Evolutionary conservation across 345 rosid species (phyloP).

Genomic region (Eutrema japonicum): DNA sequence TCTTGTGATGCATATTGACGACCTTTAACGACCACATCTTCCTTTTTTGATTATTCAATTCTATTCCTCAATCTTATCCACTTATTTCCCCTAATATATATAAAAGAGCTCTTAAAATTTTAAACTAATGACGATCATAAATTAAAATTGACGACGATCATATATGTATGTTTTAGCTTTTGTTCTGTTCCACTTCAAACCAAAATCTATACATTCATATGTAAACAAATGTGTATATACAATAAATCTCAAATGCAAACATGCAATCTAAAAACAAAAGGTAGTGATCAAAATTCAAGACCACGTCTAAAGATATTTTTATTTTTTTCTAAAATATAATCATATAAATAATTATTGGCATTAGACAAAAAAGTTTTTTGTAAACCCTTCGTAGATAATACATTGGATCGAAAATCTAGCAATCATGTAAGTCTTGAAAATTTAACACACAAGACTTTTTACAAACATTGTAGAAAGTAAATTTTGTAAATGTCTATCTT

Average conservation of each 20-base stretch:
- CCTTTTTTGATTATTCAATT: constrained; percentile 27
- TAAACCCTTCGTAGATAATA: not conserved
- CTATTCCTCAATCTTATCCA: constrained; percentile 29
- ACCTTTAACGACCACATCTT: constrained; percentile 38
- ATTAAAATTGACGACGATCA: constrained; percentile 28
- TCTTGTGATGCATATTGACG: constrained; percentile 26
- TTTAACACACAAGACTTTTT: not conserved
- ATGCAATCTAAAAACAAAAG: constrained; percentile 17
- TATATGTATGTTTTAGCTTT: constrained; percentile 24
- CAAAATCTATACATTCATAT: constrained; percentile 6
- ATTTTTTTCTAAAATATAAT: not conserved
- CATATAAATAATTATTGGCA: not conserved
- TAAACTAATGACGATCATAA: constrained; percentile 24
- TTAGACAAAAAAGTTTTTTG: not conserved
- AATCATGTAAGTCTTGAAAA: not conserved
- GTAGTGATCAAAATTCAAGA: constrained; percentile 12
- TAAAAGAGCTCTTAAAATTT: not conserved
- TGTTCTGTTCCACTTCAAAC: constrained; percentile 21
- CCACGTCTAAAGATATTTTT: not conserved
- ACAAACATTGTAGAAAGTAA: not conserved
- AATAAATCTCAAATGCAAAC: constrained; percentile 11
- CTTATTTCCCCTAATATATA: constrained; percentile 1
- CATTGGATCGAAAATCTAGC: not conserved
- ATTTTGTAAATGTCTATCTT: not conserved
- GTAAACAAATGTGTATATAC: constrained; percentile 10